Evolutionary conservation across 495 filamentous ascomycete genomes (phyloP).

Genomic region (Bacidia gigantensis): DNA sequence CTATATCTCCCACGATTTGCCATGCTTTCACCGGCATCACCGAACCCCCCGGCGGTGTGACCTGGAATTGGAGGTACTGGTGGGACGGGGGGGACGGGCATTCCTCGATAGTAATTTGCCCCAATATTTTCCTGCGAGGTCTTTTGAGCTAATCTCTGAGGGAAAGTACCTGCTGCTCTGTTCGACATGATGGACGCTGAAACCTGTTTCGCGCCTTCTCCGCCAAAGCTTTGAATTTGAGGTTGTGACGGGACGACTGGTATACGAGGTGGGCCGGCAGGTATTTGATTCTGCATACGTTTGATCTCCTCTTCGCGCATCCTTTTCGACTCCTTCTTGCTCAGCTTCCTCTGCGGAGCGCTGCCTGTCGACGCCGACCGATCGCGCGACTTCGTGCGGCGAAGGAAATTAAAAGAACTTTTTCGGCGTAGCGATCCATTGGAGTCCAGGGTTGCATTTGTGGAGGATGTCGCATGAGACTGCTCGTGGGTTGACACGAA

Average conservation of each 20-base stretch:
- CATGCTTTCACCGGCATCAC: constrained; percentile 57
- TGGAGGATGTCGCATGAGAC: not conserved
- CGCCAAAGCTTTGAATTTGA: constrained; percentile 58
- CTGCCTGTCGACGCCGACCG: constrained; percentile 27
- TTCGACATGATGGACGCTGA: constrained; percentile 49
- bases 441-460: not conserved
- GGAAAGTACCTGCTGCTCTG: constrained; percentile 25
- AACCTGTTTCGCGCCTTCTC: constrained; percentile 50
- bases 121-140: constrained; percentile 13
- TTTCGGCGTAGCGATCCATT: constrained; percentile 23
- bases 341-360: constrained; percentile 44
- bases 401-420: constrained; percentile 50
- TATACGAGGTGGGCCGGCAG: constrained; percentile 62
- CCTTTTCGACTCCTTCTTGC: constrained; percentile 50
- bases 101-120: constrained; percentile 16
- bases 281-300: constrained; percentile 44
- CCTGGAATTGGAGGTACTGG: constrained; percentile 39
- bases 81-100: constrained; percentile 19
- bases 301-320: constrained; percentile 48
- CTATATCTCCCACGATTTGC: constrained; percentile 93
- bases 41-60: constrained; percentile 29
- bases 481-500: not conserved
- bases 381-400: constrained; percentile 69
- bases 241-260: constrained; percentile 56
- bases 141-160: constrained; percentile 15